These are phyloP conservation scores for Plasmodium gonderi DNA, from an alignment of 169 alveolate species.

Conservation along the genomic window DNA sequence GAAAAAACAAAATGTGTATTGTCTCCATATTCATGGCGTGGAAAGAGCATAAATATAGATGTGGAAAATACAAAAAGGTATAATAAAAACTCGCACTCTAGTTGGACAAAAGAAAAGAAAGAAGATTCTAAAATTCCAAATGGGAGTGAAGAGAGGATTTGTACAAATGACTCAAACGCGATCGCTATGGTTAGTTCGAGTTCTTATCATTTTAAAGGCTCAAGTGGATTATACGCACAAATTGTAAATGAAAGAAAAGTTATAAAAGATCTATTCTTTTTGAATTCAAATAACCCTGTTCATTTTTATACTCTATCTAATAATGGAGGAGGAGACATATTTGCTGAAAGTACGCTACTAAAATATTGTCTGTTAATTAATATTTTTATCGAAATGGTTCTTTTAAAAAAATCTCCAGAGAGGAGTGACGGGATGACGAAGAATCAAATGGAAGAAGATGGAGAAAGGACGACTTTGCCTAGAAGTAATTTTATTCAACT, in stretches of 20 bases:
- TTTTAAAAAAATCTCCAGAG: conserved; percentile 14
- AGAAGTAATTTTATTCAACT: conserved; percentile 13
- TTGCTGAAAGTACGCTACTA: conserved; percentile 2
- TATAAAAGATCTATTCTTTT: conserved; percentile 10
- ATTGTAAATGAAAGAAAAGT: conserved; percentile 1
- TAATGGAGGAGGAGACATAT: background rate
- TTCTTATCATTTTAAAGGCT: background rate
- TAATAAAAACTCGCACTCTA: too few species aligned
- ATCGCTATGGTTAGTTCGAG: too few species aligned
- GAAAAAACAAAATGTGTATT: too few species aligned
- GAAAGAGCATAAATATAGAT: too few species aligned
- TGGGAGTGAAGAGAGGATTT: too few species aligned
- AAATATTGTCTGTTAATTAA: conserved; percentile 6
- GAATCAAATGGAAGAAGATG: too few species aligned
- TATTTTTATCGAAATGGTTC: conserved; percentile 12
- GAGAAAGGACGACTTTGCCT: background rate
- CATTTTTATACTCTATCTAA: background rate
- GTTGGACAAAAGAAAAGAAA: background rate
- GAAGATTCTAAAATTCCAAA: too few species aligned
- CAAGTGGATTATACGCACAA: conserved; percentile 16
- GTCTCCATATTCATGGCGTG: too few species aligned
- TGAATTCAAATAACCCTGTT: background rate
- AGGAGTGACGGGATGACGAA: background rate
- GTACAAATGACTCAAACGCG: too few species aligned
- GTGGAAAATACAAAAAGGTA: background rate